Base-by-base conservation (phyloP, 176 grass and related monocot species). In the Phyllostachys edulis region DNA sequence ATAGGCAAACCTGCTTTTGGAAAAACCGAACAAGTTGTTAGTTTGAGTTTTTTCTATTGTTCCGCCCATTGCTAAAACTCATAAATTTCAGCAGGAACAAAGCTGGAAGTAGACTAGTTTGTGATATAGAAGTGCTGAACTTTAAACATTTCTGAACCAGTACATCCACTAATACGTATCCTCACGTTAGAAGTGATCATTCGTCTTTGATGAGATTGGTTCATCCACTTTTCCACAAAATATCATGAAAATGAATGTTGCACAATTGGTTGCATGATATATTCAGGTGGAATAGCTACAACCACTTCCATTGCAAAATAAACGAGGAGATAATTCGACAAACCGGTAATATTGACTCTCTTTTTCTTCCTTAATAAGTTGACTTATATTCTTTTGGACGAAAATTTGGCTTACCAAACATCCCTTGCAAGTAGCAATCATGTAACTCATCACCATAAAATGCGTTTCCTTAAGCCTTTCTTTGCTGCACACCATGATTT, bases 221-320 rank as follows among this genome's bases (percentile, higher is more conserved):
- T 9, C 44, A 50, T 50, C 9, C 29, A 21, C 3, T 23, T 65
- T 45, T 80, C 17, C 62, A 47, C 18, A 20, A 36, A 37, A 39
- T 52, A 67, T 39, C 20, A 38, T 13, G 20, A 37, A 67, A 21
- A 49, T 16, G 0, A 51, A 29, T 67, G 7, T 16, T 67, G 44
- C 20, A 51, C 5, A 46, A 71, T 16, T 79, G 29, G 64, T 41
- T 34, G 7, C 56, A 37, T 56, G 45, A 13, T 27, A 49, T 37
- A 71, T 61, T 47, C 85, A 90, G 89, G 60, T 87, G 89, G 89
- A 90, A 87, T 45, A 90, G 89, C 63, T 90, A 85, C 80, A 90
- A 87, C 57, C 32, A 84, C 51, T 91, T 91, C 7, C 47, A n/a
- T 20, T 88, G 89, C 64, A 39, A 57, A 18, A 88, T 88, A 63